Conservation (phyloP, 2,329 filamentous ascomycete species). For the Neonectria ditissima region DNA sequence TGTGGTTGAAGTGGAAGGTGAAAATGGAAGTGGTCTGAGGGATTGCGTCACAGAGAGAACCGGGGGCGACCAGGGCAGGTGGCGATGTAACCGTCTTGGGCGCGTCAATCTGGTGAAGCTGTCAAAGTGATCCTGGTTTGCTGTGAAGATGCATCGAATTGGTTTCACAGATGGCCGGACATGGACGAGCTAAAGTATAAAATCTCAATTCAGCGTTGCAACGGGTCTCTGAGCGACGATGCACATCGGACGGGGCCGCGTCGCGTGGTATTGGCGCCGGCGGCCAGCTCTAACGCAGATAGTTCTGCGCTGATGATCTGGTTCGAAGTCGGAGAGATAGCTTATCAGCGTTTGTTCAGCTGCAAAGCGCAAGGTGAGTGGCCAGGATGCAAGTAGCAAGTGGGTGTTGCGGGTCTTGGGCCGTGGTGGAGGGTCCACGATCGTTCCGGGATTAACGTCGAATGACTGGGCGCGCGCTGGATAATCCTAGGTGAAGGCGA, state of each 20-base stretch:
- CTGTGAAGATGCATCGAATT: constrained; percentile 9
- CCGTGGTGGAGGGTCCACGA: constrained; percentile 27
- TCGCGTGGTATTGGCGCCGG: constrained; percentile 37
- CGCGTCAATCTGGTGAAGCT: neutral
- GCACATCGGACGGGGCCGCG: constrained; percentile 27
- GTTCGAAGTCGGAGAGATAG: constrained; percentile 38
- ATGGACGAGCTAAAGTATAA: constrained; percentile 30
- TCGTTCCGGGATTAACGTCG: constrained; percentile 27
- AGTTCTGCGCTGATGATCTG: constrained; percentile 33
- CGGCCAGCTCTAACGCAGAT: constrained; percentile 35
- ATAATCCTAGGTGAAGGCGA: neutral
- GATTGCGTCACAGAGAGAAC: constrained; percentile 1
- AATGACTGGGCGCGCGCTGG: constrained; percentile 11
- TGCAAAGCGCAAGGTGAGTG: constrained; percentile 32
- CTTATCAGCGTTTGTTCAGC: constrained; percentile 42
- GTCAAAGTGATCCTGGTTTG: neutral
- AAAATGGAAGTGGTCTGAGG: constrained; percentile 18
- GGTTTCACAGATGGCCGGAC: neutral
- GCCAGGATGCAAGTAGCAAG: constrained; percentile 25
- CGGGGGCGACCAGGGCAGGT: constrained; percentile 10
- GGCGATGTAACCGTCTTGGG: constrained; percentile 6
- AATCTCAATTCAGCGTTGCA: constrained; percentile 22
- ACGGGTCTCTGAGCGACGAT: constrained; percentile 22
- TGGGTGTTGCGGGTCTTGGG: constrained; percentile 38
- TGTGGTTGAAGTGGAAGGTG: constrained; percentile 20